These are phyloP conservation scores for Plasmodium reichenowi DNA, from an alignment of 169 alveolate species.

Conservation along the genomic window DNA sequence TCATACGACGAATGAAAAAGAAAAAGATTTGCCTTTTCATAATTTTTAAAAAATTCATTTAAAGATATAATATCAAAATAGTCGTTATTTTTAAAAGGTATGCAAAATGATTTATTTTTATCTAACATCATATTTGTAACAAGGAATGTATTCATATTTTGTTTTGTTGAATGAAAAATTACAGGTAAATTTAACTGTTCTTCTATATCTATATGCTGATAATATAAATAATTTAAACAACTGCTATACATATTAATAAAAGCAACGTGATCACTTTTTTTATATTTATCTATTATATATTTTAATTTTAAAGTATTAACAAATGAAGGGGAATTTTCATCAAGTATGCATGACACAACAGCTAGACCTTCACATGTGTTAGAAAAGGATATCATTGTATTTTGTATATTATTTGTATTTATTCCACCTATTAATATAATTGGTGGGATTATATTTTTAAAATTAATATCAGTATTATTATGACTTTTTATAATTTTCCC, in stretches of 20 bases:
- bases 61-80: constrained; percentile 8
- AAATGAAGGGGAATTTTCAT: constrained; percentile 25
- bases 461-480: background rate
- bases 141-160: background rate
- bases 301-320: constrained; percentile 36
- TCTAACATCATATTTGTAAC: constrained; percentile 11
- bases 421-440: constrained; percentile 59
- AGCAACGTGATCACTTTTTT: constrained; percentile 14
- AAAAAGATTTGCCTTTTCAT: constrained; percentile 1
- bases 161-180: too few species aligned
- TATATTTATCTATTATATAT: constrained; percentile 36
- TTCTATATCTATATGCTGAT: background rate
- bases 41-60: constrained; percentile 3
- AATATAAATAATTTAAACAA: constrained; percentile 12
- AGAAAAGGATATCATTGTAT: constrained; percentile 33
- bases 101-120: constrained; percentile 8
- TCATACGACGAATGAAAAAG: constrained; percentile 15
- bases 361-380: constrained; percentile 53
- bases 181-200: too few species aligned
- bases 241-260: constrained; percentile 19
- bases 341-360: constrained; percentile 35
- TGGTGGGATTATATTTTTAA: constrained; percentile 9
- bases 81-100: constrained; percentile 9
- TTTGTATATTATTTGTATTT: constrained; percentile 40
- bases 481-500: constrained; percentile 17